Base-by-base conservation (phyloP, 2,329 filamentous ascomycete genomes). In the Dothistroma septosporum region DNA sequence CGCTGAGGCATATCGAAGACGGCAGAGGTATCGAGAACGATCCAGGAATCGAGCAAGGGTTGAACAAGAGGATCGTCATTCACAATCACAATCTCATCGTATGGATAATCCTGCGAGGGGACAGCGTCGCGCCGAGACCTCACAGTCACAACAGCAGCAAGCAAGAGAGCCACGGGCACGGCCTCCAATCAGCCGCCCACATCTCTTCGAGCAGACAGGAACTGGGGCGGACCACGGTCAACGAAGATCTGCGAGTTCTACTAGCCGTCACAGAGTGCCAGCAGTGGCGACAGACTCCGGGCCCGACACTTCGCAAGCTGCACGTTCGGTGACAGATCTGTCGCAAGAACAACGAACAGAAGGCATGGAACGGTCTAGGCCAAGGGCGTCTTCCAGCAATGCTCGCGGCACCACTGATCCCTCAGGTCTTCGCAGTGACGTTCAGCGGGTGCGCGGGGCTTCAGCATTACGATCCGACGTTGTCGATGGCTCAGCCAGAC, bases 1-100 rank as follows among this genome's bases (percentile, higher is more conserved):
- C 68, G 92, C 92, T 1, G 90, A 95, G 70, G 91, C 91, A 1
- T 96, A 95, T 71, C 82, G 90, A 60, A 83, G 90, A 63, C 83
- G 91, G 32, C 91, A 95, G 70, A 83, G 82, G 48, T 85, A 87
- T 63, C 53, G 70, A 55, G 70, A 73, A 16, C 61, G 68, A 4
- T 70, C 71, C 8, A 53, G 68, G 10, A 69, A 67, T 59, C 70
- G 68, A n/a, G 69, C 68, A 16, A 61, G 58, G 24, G 61, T 53
- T 9, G 52, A 61, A 2, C 32, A 44, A 11, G 41, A 44, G 12
- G 37, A 52, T 22, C 59, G 57, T n/a, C 59, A 61, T 46, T 44
- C 55, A 16, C 54, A 37, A 53, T 19, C 59, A 28, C 44, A 47
- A 32, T 22, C 44, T 11, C 48, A 28, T 11, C 32, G 55, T 2